Evolutionary conservation across 2,329 filamentous ascomycete genomes (phyloP), one percentile per base, ranked within the genome.

Genomic region (Colletotrichum chrysophilum): DNA sequence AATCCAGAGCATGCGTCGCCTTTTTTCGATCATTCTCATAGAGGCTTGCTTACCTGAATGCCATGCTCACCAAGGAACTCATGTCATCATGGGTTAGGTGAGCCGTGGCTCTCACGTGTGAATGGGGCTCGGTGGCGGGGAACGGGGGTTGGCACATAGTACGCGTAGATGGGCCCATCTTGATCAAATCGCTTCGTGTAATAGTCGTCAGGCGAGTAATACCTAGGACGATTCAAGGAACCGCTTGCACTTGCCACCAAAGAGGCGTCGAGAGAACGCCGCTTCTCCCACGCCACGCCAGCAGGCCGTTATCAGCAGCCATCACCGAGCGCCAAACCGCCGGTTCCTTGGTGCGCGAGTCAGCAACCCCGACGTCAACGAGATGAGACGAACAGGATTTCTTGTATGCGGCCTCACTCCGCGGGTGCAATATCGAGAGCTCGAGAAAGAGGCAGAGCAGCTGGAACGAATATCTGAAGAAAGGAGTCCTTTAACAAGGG

Each of bases 331-430:
- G 26, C 58, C 43, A 62, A 64, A 38, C 60, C 60, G 61, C n/a
- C 30, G 34, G 36, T 26, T 34, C 58, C 34, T 34, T 30, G 56
- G 30, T 36, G 48, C 73, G 71, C 64, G 73, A 73, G 73, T 75
- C 73, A 75, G 73, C 13, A 34, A 8, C 38, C 21, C 70, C 43
- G 62, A 71, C 38, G 43, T 34, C 69, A 21, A 32, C 61, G 52
- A 67, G 55, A 72, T 65, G 62, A 68, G 69, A 68, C 64, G 70
- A 73, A 75, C 70, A 65, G 70, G 26, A 64, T 72, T 64, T 66
- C 36, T 30, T 14, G 58, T 34, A 48, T 38, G 32, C 28, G 18
- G 60, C n/a, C n/a, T 34, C 18, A 26, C 43, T 7, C 18, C 18
- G 24, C 56, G 4, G 26, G 10, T 48, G 16, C 3, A 34, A 70